Base-by-base conservation (phyloP, 2,329 filamentous ascomycete genomes). In the Macrophomina pseudophaseolina region DNA sequence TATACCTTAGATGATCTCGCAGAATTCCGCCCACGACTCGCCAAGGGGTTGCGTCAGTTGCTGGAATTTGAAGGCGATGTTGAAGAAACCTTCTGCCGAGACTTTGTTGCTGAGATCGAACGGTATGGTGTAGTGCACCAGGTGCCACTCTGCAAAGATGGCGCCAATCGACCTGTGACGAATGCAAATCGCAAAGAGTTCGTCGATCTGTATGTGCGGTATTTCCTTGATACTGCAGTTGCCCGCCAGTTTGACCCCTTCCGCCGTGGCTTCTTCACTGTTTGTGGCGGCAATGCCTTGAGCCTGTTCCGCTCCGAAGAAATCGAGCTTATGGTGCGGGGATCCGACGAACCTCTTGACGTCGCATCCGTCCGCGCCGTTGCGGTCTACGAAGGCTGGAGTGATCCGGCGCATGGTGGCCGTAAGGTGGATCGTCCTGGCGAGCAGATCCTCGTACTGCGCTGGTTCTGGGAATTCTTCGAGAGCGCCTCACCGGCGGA, bases 381-480 rank as follows among this genome's bases (percentile, higher is more conserved):
- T 14, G 92, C 93, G 0, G 85, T 87, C 14, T 97, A 96, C 73
- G 91, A 96, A 59, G 91, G 92, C 67, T 97, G 93, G 93, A 84
- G 84, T 2, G 81, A 66, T 14, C 48, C 48, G 7, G 58, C 58
- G 6, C 58, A 62, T 32, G 60, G 58, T 8, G 53, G 54, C 16
- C 52, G 67, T 4, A 65, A 69, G 38, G 33, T 76, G 30, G 70
- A 78, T 11, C 73, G 78, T 49, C 59, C 72, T 30, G 80, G 78
- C 44, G 84, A 85, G 48, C 68, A 56, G 62, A 56, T 65, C 16
- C 63, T 65, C 23, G 89, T 91, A 6, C 82, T 97, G 18, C 79
- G 81, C 48, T 97, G 93, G 93, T 97, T 97, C 80, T 97, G 94
- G 94, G 86, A 93, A 63, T 87, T 90, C 16, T 95, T 97, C 71